Evolutionary conservation across 2,329 filamentous ascomycete genomes (phyloP).

Genomic region (Botrytis tulipae): DNA sequence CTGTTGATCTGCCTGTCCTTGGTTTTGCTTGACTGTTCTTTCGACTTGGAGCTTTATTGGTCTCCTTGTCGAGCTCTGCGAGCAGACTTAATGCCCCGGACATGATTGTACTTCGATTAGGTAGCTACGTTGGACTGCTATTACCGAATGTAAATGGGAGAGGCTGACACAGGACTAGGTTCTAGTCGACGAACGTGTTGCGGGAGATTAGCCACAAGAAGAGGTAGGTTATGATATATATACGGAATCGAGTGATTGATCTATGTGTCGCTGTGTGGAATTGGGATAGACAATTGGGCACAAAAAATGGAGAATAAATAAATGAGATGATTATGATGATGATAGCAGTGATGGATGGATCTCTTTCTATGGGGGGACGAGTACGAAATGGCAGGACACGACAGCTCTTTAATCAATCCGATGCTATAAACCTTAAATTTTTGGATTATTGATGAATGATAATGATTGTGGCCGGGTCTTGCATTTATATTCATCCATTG

Average conservation of each 20-base stretch:
- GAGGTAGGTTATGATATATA: background rate
- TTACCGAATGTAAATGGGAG: background rate
- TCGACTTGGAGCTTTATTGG: constrained; percentile 7
- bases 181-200: background rate
- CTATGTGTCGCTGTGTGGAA: background rate
- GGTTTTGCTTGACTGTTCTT: constrained; percentile 15
- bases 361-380: constrained; percentile 3
- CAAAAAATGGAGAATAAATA: constrained; percentile 3
- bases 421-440: constrained; percentile 5
- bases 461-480: background rate
- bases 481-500: background rate
- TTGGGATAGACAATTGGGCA: background rate
- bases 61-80: constrained; percentile 18
- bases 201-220: background rate
- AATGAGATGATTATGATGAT: constrained; percentile 8
- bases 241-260: background rate
- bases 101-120: background rate
- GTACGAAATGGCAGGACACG: background rate
- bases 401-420: constrained; percentile 1
- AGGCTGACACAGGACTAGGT: background rate
- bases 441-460: background rate
- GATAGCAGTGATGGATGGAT: background rate
- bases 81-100: constrained; percentile 14
- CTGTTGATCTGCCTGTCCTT: constrained; percentile 12
- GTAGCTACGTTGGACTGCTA: background rate